Percentiles rank a stretch among this genome's conserved stretches.
Evolutionary conservation across 805 yeast species (phyloP).

Genomic region (Dipodascopsis uninucleata): DNA sequence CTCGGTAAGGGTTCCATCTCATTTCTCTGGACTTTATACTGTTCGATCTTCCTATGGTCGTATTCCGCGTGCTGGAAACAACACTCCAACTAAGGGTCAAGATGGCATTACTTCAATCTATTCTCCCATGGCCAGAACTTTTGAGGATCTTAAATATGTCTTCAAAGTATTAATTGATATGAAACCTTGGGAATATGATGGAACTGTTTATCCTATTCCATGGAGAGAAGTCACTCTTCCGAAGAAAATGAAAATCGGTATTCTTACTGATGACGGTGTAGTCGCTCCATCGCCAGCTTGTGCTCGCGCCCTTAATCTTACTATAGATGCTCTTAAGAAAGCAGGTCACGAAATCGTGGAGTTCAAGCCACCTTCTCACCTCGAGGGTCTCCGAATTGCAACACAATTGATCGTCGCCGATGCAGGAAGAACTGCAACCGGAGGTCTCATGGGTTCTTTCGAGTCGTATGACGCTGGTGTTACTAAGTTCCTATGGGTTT

Average conservation of each 20-base stretch:
- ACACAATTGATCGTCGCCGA: constrained; percentile 40
- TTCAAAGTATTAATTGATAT: constrained; percentile 45
- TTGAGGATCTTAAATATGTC: constrained; percentile 50
- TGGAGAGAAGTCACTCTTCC: constrained; percentile 46
- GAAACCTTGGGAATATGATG: constrained; percentile 57
- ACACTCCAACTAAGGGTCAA: constrained; percentile 44
- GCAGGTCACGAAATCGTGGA: constrained; percentile 49
- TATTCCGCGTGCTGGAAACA: constrained; percentile 44
- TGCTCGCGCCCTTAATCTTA: constrained; percentile 40
- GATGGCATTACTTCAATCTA: constrained; percentile 46
- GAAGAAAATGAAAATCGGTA: constrained; percentile 45
- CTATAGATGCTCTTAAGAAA: constrained; percentile 41
- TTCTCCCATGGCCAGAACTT: constrained; percentile 48
- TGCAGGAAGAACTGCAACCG: constrained; percentile 34
- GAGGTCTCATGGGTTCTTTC: constrained; percentile 29
- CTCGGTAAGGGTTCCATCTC: constrained; percentile 54
- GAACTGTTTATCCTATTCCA: constrained; percentile 46
- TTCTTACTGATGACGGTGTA: constrained; percentile 48
- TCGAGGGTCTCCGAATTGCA: constrained; percentile 58
- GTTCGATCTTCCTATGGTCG: constrained; percentile 50
- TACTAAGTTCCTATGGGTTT: constrained; percentile 34
- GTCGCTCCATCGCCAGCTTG: constrained; percentile 51
- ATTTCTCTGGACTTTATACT: constrained; percentile 50
- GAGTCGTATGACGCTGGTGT: constrained; percentile 41
- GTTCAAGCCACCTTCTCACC: constrained; percentile 48